Evolutionary conservation across 1,139 yeast species (phyloP), one percentile per base, ranked within the genome.

Genomic region (Pichia norvegensis): DNA sequence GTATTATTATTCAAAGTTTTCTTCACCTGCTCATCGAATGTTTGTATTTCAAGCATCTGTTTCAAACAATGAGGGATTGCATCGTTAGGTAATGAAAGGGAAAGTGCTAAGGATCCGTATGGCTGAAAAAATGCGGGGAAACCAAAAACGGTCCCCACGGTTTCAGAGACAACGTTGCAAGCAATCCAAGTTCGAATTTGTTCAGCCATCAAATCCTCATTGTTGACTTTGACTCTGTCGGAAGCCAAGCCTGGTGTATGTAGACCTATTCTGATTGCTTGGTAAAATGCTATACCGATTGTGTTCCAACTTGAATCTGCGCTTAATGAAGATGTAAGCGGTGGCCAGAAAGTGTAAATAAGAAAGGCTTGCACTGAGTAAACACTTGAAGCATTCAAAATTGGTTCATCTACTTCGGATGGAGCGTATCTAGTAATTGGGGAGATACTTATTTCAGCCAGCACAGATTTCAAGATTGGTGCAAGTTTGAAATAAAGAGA

Each of bases 291-390:
- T 40, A 86, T 81, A 0, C 97, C 97, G 16, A 87, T 83, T 1
- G 97, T 86, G 59, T 85, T 86, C 94, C 97, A 92, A 4, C 95
- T 84, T 4, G 95, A 84, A 60, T 92, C 97, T 0, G 97, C 96
- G 64, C 95, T 85, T 42, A 92, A 72, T 0, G 97, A 86, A 1
- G 97, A 87, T 0, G 97, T 86, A 41, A 90, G 73, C 2, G 97
- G 95, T 0, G 97, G 97, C 97, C 97, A 92, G 63, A 83, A 80
- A 1, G 97, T 82, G 62, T 85, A 87, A 6, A 92, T 69, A 31
- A 92, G 67, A 53, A 90, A 83, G 0, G 97, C 97, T 62, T 92
- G 98, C 1, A 90, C 97, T 0, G 95, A 85, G 60, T 83, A 90
- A 0, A 90, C 96, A n/a, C 95, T 84, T 14, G 95, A 85, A 1